phyloP scores from a whole-genome alignment of 768 basidiomycete genomes.

The Trametes cubensis region DNA sequence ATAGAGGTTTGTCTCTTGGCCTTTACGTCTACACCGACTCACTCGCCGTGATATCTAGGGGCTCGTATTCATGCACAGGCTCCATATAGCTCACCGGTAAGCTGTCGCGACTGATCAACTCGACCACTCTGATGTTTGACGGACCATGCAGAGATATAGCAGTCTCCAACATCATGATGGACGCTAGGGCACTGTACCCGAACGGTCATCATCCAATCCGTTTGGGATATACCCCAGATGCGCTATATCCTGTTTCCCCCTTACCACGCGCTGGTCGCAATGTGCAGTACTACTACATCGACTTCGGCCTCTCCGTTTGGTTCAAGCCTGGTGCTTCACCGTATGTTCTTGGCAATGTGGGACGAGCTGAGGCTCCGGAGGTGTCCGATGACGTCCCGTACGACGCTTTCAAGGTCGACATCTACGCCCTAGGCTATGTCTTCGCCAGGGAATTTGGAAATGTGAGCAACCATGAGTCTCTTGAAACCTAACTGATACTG shows the following conservation, averaged over 20 bases:
- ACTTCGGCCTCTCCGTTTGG: conserved; percentile 28
- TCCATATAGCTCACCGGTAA: conserved; percentile 31
- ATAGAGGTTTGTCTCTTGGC: conserved; percentile 19
- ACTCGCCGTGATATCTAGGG: conserved; percentile 13
- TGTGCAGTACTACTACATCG: conserved; percentile 35
- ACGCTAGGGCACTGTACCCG: conserved; percentile 24
- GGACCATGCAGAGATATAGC: conserved; percentile 18
- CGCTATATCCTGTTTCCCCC: conserved; percentile 32
- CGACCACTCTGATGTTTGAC: neutral
- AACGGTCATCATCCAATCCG: conserved; percentile 29
- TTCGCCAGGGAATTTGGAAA: conserved; percentile 25
- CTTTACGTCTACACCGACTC: too few relatives aligned
- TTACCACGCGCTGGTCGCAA: conserved; percentile 38
- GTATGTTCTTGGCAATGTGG: conserved; percentile 20
- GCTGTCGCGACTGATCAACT: neutral
- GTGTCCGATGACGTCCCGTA: conserved; percentile 25
- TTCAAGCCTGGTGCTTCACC: conserved; percentile 19
- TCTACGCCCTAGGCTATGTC: conserved; percentile 27
- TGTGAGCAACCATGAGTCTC: neutral
- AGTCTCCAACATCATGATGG: conserved; percentile 30
- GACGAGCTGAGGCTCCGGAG: conserved; percentile 29
- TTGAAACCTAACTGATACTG: too few relatives aligned
- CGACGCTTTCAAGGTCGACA: conserved; percentile 30
- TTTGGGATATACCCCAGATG: conserved; percentile 37
- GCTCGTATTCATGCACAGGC: conserved; percentile 28